A percentile compares a stretch with the other conserved stretches of the same genome.
phyloP scores from a whole-genome alignment of 176 grass and related monocot genomes.

The Lolium multiflorum region DNA sequence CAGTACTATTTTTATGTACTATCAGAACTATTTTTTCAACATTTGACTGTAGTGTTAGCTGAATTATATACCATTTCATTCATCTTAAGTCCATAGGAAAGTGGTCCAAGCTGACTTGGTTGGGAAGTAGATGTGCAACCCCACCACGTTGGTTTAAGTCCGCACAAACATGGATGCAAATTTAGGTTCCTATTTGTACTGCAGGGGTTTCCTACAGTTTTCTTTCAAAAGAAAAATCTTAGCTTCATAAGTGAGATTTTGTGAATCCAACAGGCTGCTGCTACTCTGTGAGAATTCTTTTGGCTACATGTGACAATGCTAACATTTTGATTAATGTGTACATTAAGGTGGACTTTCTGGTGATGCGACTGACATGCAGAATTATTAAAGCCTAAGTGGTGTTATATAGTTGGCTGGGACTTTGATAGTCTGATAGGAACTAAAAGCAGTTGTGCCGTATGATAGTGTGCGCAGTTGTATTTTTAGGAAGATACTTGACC shows the following conservation, averaged over 20 bases:
- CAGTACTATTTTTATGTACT: too few species aligned
- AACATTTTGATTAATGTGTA: neutral
- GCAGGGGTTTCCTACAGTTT: too few species aligned
- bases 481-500: neutral
- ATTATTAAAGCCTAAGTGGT: neutral
- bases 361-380: neutral
- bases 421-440: neutral
- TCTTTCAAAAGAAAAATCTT: too few species aligned
- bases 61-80: neutral
- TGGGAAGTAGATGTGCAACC: too few species aligned
- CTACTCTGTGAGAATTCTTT: neutral
- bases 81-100: too few species aligned
- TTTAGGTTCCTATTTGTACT: too few species aligned
- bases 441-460: neutral
- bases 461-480: constrained; percentile 1
- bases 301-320: neutral
- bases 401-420: neutral
- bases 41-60: neutral
- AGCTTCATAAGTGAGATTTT: neutral
- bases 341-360: neutral
- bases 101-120: too few species aligned
- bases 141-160: too few species aligned
- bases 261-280: neutral
- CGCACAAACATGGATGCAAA: too few species aligned
- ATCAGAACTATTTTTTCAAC: neutral